Base-by-base conservation (phyloP, 2,329 filamentous ascomycete genomes). In the Xylaria digitata region DNA sequence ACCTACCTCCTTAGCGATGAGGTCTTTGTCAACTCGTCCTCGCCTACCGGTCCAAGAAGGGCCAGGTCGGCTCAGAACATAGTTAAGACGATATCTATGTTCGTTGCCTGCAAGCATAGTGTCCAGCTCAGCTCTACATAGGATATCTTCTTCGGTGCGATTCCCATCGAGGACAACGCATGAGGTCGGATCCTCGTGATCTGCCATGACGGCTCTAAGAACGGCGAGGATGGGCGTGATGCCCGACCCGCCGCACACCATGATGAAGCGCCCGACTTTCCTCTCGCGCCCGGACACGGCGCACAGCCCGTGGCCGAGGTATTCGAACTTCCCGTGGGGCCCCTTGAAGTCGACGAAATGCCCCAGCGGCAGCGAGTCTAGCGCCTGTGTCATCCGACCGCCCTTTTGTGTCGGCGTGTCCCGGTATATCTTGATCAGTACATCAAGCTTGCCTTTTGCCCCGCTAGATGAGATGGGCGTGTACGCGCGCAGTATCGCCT, bases 151-250 rank as follows among this genome's bases (percentile, higher is more conserved):
- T 60, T 92, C 87, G 6, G 84, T 75, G 13, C 92, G 83, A 73
- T 97, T 97, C 0, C 93, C 93, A 74, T 97, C 85, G 0, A 97
- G 81, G 0, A 97, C 84, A 1, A 91, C 80, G 74, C 93, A 97
- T 1, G 78, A 80, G 0, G 92, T 96, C 8, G 78, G 71, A 74
- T 95, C 92, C 0, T 82, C 76, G 1, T 76, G 72, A 69, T 95
- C 88, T 52, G 85, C 83, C 77, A 94, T 85, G 0, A 96, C 87
- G 0, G 92, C 90, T 6, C 92, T 84, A 59, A 96, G 82, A 2
- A 97, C 92, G 75, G 96, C 92, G 76, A 90, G 96, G 70, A 97
- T 92, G 0, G 94, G 94, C n/a, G 94, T 97, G 74, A 97, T 91
- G 0, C 94, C 94, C n/a, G 88, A 92, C 6, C 94, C 94, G 15